phyloP scores from a whole-genome alignment of 169 alveolate genomes.

The Plasmodium yoelii region DNA sequence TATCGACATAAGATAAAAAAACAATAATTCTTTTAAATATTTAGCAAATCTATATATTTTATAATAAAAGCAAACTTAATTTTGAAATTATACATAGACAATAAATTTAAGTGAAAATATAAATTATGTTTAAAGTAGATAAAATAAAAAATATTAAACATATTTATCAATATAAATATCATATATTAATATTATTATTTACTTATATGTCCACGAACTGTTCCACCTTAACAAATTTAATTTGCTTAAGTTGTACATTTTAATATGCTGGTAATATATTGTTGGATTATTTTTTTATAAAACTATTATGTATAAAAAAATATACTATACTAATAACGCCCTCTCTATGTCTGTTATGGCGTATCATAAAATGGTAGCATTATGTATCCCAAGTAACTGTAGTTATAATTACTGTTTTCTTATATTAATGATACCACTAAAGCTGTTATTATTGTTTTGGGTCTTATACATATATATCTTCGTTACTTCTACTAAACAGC shows the following conservation, averaged over 20 bases:
- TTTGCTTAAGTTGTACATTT: conserved; percentile 51
- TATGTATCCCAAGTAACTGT: too few species aligned
- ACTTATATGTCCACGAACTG: conserved; percentile 77
- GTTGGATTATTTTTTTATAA: background rate
- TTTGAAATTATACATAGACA: background rate
- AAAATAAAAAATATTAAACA: too few species aligned
- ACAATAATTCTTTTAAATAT: too few species aligned
- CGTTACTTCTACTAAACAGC: conserved; percentile 14
- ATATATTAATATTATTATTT: conserved; percentile 52
- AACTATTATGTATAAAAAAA: too few species aligned
- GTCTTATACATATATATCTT: conserved; percentile 12
- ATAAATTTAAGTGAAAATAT: conserved; percentile 3
- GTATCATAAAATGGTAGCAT: too few species aligned
- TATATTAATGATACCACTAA: conserved; percentile 1
- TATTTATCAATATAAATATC: background rate
- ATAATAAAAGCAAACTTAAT: too few species aligned
- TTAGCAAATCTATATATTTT: too few species aligned
- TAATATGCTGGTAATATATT: conserved; percentile 11
- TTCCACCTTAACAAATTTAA: conserved; percentile 48
- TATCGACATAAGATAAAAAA: too few species aligned
- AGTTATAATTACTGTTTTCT: background rate
- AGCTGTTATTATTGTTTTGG: conserved; percentile 7
- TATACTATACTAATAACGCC: too few species aligned
- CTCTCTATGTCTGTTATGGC: too few species aligned
- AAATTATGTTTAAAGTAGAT: too few species aligned